Evolutionary conservation across 75 land plant genomes (phyloP), one percentile per base, ranked within the genome.

Genomic region (Cunninghamia lanceolata): DNA sequence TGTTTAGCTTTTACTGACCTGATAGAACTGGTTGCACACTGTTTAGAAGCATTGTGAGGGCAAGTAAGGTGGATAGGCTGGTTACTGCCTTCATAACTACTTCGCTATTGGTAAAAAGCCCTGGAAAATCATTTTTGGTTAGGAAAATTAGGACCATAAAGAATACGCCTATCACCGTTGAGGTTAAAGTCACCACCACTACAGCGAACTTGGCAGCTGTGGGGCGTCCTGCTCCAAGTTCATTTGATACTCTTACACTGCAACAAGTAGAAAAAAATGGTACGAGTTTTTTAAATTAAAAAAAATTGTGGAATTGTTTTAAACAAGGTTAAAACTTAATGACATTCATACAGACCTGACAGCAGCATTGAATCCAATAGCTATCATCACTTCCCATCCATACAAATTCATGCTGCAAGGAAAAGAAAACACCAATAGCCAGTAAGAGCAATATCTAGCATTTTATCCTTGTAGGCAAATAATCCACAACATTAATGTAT

Each of bases 171-270:
- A 95, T 83, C 6, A 87, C 25, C 2, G 78, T 21, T 5, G 97
- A 92, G 45, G 89, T 85, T 8, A 85, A 30, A 35, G 87, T 66
- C 36, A 89, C 88, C 21, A 94, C 87, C 6, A 86, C 46, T 21
- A 92, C 89, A 38, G 94, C 83, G 52, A 90, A 89, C n/a, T 89
- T 88, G 36, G 96, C 94, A n/a, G 87, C 89, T 80, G 84, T 88
- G 34, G 97, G 94, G 34, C 86, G 89, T 11, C 90, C 90, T 40
- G 94, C 94, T 66, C 97, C 96, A 30, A 96, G 94, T 88, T 94
- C 97, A 89, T 96, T 96, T 1, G 93, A 91, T 13, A 96, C 93
- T 50, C 97, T 63, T 2, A 93, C 92, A 87, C 95, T 95, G 89
- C 74, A 87, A 13, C 19, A 85, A 15, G 50, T 28, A 84, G 35